Percentiles rank a stretch among this genome's conserved stretches.
Conservation (phyloP, 1,139 yeast genomes). For the Candida dubliniensis region DNA sequence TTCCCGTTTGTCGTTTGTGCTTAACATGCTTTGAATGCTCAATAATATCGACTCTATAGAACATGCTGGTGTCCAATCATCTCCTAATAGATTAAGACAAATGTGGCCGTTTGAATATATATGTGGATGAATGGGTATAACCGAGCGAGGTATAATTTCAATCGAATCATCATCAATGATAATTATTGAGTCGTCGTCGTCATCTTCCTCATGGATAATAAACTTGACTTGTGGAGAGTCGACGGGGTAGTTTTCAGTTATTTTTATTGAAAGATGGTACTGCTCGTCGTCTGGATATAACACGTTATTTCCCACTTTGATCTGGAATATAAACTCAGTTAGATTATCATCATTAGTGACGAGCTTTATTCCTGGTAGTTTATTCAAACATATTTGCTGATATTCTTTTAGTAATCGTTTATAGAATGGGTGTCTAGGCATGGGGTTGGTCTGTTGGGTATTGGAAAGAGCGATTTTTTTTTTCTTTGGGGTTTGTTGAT, state of each 20-base stretch:
- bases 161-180: slow-evolving; percentile 11
- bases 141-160: slow-evolving; percentile 18
- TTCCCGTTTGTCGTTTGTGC: slow-evolving; percentile 44
- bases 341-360: slow-evolving; percentile 24
- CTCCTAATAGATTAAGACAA: slow-evolving; percentile 62
- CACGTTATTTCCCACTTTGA: slow-evolving; percentile 20
- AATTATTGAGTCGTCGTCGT: slow-evolving; percentile 6
- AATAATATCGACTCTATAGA: slow-evolving; percentile 53
- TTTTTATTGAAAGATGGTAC: slow-evolving; percentile 35
- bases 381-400: slow-evolving; percentile 21
- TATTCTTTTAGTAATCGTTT: slow-evolving; percentile 47
- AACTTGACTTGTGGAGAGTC: slow-evolving; percentile 64
- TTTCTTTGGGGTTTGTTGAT: neutral
- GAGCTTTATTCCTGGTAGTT: slow-evolving; percentile 31
- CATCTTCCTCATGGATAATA: slow-evolving; percentile 22
- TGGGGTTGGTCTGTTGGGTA: neutral
- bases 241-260: slow-evolving; percentile 59
- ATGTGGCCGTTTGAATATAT: slow-evolving; percentile 75
- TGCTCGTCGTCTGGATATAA: slow-evolving; percentile 36
- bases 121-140: slow-evolving; percentile 69
- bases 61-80: slow-evolving; percentile 75
- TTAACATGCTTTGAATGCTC: slow-evolving; percentile 66
- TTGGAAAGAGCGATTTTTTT: neutral
- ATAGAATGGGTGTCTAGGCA: slow-evolving; percentile 29
- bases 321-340: slow-evolving; percentile 24